Percentiles rank a stretch among this genome's conserved stretches.
Evolutionary conservation across 148 eudicot genomes (phyloP).

Genomic region (Amaranthus cruentus): DNA sequence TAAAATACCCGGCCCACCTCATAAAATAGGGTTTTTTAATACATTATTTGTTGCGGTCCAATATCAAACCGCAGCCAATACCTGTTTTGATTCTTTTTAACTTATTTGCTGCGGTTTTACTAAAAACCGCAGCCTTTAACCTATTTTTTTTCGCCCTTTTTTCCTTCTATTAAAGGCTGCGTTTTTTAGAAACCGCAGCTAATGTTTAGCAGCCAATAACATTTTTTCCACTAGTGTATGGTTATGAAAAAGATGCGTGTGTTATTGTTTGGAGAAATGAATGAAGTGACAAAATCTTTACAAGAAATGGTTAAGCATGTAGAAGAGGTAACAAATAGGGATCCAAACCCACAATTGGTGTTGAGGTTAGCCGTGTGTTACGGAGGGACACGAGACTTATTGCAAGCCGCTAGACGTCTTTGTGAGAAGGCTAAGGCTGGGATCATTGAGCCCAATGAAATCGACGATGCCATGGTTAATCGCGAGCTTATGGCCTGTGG

Average conservation of each 20-base stretch:
- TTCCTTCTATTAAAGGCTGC: no score
- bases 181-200: no score
- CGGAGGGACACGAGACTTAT: conserved; percentile 14
- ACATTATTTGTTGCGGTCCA: no score
- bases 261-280: conserved; percentile 10
- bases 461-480: conserved; percentile 7
- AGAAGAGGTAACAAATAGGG: not conserved
- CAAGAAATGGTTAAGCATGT: not conserved
- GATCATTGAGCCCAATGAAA: conserved; percentile 1
- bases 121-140: no score
- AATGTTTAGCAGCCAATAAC: no score
- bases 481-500: not conserved
- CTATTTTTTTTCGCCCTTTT: no score
- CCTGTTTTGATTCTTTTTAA: no score
- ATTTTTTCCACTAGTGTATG: no score
- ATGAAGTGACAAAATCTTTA: not conserved
- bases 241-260: not conserved
- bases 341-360: not conserved
- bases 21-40: no score
- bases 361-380: conserved; percentile 11
- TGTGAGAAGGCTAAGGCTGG: conserved; percentile 15
- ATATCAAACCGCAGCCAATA: no score
- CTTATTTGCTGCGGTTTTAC: no score
- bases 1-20: no score
- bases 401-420: conserved; percentile 11